Evolutionary conservation across 2,329 filamentous ascomycete genomes (phyloP), one percentile per base, ranked within the genome.

Genomic region (Aspergillus ochraceoroseus): DNA sequence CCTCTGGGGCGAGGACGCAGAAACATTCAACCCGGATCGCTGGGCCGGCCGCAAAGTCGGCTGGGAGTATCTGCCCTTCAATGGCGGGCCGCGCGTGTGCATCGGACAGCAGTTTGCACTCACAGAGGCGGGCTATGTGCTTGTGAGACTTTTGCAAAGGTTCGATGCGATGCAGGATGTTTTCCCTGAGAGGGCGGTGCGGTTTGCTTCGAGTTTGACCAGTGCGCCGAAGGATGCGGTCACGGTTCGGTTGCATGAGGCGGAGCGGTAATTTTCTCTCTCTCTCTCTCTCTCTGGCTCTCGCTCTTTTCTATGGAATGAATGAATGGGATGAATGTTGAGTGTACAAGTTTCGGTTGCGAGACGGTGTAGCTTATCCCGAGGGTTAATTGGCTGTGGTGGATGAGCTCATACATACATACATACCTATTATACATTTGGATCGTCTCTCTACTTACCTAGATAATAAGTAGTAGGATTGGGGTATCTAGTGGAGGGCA

Each of bases 91-190:
- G 29, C 70, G 84, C 20, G 83, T 86, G 56, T 86, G 84, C 63
- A 78, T 88, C 44, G 83, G 84, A 1, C 83, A 90, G 71, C 83
- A 90, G 62, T 90, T 88, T 60, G 86, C 85, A 9, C 65, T 89
- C 32, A 87, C 83, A 0, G 83, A 89, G 70, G 56, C 62, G 3
- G 58, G 59, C 0, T 89, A 89, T 58, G 80, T 83, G 7, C 72
- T 87, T 45, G 80, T 82, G 18, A 71, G 85, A 30, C 56, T 90
- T 49, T 77, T 89, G 57, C 86, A 90, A 68, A 72, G 74, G 15
- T 92, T 83, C 57, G 77, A 80, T 39, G 65, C 71, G 7, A 69
- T 87, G 5, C 75, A 79, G 54, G 58, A 60, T 40, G 37, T 54
- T 2, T 30, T 34, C 23, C 41, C 45, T n/a, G 33, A 38, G 3